Conservation (phyloP, 257 asterid genomes). For the Osmanthus fragrans region DNA sequence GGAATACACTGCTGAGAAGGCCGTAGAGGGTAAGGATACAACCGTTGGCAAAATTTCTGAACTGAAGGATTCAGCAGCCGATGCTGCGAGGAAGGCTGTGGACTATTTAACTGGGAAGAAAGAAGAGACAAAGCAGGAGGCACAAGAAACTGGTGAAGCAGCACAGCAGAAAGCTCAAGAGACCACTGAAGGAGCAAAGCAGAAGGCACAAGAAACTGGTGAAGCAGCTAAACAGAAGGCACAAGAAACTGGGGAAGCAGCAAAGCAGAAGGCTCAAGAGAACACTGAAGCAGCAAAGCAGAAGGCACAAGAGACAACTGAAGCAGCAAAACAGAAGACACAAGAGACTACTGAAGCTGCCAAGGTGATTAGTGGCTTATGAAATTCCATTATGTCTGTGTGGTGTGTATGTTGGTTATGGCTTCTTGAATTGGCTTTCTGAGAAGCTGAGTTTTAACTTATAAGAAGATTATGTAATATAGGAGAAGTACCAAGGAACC, state of each 20-base stretch:
- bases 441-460: background rate
- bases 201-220: constrained; percentile 24
- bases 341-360: constrained; percentile 34
- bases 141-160: no score
- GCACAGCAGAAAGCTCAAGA: constrained; percentile 36
- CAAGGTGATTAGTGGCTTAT: constrained; percentile 56
- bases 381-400: background rate
- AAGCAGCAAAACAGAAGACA: constrained; percentile 5
- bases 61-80: constrained; percentile 59
- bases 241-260: constrained; percentile 36
- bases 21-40: constrained; percentile 55
- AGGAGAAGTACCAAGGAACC: constrained; percentile 48
- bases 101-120: constrained; percentile 68
- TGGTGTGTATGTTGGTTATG: background rate
- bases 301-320: constrained; percentile 22
- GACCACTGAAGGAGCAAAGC: constrained; percentile 33
- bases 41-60: constrained; percentile 52
- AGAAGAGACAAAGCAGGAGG: constrained; percentile 53
- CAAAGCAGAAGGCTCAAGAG: constrained; percentile 37
- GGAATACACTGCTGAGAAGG: constrained; percentile 45
- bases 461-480: background rate
- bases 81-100: constrained; percentile 54
- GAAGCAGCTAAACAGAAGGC: constrained; percentile 10
- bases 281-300: constrained; percentile 35
- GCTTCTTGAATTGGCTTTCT: background rate